phyloP scores from a whole-genome alignment of 2,329 filamentous ascomycete genomes.

The Blastomyces parvus region DNA sequence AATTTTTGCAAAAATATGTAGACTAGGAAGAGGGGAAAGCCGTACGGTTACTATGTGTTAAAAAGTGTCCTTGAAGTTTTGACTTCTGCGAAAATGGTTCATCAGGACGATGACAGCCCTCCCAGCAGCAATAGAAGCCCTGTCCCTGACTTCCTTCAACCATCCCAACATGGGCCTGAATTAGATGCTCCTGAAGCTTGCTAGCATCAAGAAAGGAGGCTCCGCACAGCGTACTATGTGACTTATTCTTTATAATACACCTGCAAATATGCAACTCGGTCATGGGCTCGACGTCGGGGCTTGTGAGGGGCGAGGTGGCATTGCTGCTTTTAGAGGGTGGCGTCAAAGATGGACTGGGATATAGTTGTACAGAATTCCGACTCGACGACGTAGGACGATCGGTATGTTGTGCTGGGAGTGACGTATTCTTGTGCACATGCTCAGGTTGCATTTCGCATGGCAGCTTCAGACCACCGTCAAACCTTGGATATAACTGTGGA shows the following conservation, averaged over 20 bases:
- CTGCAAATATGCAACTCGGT: conserved; percentile 33
- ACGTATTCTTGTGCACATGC: conserved; percentile 17
- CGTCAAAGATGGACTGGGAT: conserved; percentile 25
- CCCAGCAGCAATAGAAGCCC: conserved; percentile 39
- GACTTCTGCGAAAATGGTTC: conserved; percentile 39
- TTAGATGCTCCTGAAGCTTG: conserved; percentile 33
- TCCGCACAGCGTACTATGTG: conserved; percentile 24
- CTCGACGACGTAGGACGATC: not conserved
- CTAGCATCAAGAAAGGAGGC: conserved; percentile 28
- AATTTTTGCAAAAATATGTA: not conserved
- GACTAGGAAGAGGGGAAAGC: conserved; percentile 7
- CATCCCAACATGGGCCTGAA: conserved; percentile 29
- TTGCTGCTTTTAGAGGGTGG: conserved; percentile 30
- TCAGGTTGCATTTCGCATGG: conserved; percentile 14
- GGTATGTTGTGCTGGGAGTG: not conserved
- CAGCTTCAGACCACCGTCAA: conserved; percentile 24
- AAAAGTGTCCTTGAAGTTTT: conserved; percentile 36
- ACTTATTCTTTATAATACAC: conserved; percentile 22
- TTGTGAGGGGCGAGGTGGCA: conserved; percentile 29
- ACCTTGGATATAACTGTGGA: conserved; percentile 24
- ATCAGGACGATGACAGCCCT: conserved; percentile 34
- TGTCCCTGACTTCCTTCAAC: conserved; percentile 31
- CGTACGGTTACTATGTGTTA: conserved; percentile 38
- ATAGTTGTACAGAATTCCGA: conserved; percentile 3
- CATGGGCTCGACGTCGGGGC: conserved; percentile 25